Evolutionary conservation across 805 yeast species (phyloP).

Genomic region (Dipodascus geniculatus): DNA sequence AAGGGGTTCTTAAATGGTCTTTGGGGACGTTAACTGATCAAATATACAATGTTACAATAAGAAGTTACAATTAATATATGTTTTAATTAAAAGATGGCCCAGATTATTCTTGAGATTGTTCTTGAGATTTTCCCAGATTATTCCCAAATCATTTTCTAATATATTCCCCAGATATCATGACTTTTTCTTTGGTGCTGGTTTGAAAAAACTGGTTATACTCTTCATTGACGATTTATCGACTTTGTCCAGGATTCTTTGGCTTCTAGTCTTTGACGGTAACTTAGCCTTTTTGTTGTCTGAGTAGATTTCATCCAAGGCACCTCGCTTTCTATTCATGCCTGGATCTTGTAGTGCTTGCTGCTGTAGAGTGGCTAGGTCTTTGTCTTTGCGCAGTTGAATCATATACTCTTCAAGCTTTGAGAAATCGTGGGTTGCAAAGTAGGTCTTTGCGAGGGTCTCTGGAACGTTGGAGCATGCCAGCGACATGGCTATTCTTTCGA

Average conservation of each 20-base stretch:
- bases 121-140: too few species aligned
- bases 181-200: conserved; percentile 7
- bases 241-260: conserved; percentile 11
- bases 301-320: conserved; percentile 1
- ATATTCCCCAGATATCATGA: too few species aligned
- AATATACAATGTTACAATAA: background rate
- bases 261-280: conserved; percentile 9
- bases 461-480: conserved; percentile 11
- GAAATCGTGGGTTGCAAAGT: conserved; percentile 13
- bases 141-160: too few species aligned
- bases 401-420: conserved; percentile 14
- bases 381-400: conserved; percentile 10
- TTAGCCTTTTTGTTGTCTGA: conserved; percentile 2
- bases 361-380: conserved; percentile 11
- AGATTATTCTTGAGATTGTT: too few species aligned
- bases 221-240: conserved; percentile 17
- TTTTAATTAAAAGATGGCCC: too few species aligned
- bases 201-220: conserved; percentile 25
- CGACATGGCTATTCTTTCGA: conserved; percentile 10
- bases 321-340: conserved; percentile 6
- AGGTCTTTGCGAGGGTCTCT: conserved; percentile 5
- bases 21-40: conserved; percentile 10
- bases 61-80: conserved; percentile 1
- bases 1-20: conserved; percentile 54
- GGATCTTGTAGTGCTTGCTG: conserved; percentile 12